These are phyloP conservation scores for Backusella tuberculispora DNA, from an alignment of 192 early-diverging fungal genomes.

Conservation along the genomic window DNA sequence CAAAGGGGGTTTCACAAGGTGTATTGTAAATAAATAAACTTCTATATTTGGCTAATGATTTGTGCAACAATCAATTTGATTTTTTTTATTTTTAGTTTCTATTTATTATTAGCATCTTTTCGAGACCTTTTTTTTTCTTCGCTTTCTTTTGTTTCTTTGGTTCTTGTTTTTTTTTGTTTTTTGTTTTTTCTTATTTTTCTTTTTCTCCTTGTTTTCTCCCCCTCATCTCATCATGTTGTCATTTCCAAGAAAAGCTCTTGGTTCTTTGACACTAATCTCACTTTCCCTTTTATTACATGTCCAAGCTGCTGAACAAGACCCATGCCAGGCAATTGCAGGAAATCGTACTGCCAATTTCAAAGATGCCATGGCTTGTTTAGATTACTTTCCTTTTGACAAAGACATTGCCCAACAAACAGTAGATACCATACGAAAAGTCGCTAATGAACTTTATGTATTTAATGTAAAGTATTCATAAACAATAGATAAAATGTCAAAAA, in stretches of 20 bases:
- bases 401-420: slow-evolving; percentile 36
- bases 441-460: slow-evolving; percentile 40
- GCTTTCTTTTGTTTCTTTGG: slow-evolving; percentile 20
- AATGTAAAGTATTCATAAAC: slow-evolving; percentile 31
- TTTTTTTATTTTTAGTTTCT: slow-evolving; percentile 17
- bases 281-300: background rate
- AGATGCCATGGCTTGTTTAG: slow-evolving; percentile 42
- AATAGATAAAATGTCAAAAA: background rate
- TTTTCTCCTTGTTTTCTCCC: background rate
- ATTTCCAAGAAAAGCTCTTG: slow-evolving; percentile 7
- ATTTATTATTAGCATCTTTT: background rate
- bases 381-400: slow-evolving; percentile 39
- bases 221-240: slow-evolving; percentile 13
- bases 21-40: slow-evolving; percentile 40
- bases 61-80: background rate
- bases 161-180: background rate
- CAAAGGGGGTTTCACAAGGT: slow-evolving; percentile 59
- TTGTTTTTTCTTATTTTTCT: background rate
- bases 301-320: slow-evolving; percentile 16
- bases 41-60: background rate
- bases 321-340: slow-evolving; percentile 38
- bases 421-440: slow-evolving; percentile 38
- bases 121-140: background rate
- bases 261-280: slow-evolving; percentile 11
- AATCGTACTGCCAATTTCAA: slow-evolving; percentile 32